Evolutionary conservation across 2,329 filamentous ascomycete genomes (phyloP).

Genomic region (Beauveria australis): DNA sequence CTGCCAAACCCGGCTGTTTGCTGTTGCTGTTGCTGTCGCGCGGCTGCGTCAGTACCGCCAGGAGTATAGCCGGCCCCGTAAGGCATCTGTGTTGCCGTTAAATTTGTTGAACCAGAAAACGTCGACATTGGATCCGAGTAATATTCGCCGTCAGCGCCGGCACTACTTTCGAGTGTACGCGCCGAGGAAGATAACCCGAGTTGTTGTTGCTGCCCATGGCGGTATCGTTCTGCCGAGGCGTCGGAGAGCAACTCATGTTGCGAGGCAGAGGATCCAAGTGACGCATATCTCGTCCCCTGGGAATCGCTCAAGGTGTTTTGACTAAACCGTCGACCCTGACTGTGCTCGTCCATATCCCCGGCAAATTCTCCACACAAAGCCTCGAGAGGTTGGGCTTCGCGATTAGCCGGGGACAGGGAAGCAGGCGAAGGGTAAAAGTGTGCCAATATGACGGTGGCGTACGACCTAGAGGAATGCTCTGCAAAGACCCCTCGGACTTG

Average conservation of each 20-base stretch:
- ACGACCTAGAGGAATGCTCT: conserved; percentile 43
- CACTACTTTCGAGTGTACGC: conserved; percentile 44
- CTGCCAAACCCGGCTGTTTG: conserved; percentile 46
- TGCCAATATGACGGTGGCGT: not conserved
- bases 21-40: conserved; percentile 36
- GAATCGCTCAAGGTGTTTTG: not conserved
- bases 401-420: conserved; percentile 9
- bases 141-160: conserved; percentile 50
- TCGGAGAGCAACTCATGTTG: conserved; percentile 29
- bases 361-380: conserved; percentile 1
- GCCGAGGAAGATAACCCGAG: conserved; percentile 39
- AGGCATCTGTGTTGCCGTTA: conserved; percentile 45
- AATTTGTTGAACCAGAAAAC: conserved; percentile 43
- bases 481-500: conserved; percentile 30
- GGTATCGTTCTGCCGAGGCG: conserved; percentile 33
- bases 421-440: conserved; percentile 6
- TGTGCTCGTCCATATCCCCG: conserved; percentile 10
- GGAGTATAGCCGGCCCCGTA: conserved; percentile 61
- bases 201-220: conserved; percentile 31
- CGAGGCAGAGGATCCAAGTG: conserved; percentile 36
- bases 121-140: conserved; percentile 46
- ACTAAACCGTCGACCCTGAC: not conserved
- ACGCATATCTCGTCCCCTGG: conserved; percentile 38
- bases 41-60: conserved; percentile 28
- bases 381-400: conserved; percentile 1